phyloP scores from a whole-genome alignment of 2,329 filamentous ascomycete species.

The Xenoacremonium recifei region DNA sequence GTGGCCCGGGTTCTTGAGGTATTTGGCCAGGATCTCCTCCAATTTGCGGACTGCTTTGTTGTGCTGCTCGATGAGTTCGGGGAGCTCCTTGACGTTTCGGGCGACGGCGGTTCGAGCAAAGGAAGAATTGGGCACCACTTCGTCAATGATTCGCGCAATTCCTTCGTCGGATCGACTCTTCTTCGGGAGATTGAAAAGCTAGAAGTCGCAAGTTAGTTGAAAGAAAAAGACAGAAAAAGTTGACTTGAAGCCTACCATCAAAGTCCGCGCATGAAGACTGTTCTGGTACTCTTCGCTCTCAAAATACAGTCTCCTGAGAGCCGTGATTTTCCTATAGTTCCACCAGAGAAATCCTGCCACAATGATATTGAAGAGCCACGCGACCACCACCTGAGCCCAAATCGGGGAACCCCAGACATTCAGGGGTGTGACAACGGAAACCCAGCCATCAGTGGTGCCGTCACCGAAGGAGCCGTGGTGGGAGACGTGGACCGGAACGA shows the following conservation, averaged over 20 bases:
- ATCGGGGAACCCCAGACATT: slow-evolving; percentile 51
- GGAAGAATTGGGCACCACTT: slow-evolving; percentile 73
- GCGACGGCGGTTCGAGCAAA: slow-evolving; percentile 80
- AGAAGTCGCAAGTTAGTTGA: slow-evolving; percentile 17
- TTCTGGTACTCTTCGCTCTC: slow-evolving; percentile 83
- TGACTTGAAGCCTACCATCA: slow-evolving; percentile 51
- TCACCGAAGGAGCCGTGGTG: slow-evolving; percentile 31
- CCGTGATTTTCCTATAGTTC: slow-evolving; percentile 76
- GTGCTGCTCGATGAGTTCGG: slow-evolving; percentile 81
- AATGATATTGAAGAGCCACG: slow-evolving; percentile 69
- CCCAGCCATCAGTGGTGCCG: slow-evolving; percentile 40
- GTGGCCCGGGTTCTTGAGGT: slow-evolving; percentile 81
- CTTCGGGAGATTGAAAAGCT: slow-evolving; percentile 82
- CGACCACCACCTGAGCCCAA: slow-evolving; percentile 59
- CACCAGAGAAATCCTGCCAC: slow-evolving; percentile 82
- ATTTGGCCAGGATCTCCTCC: slow-evolving; percentile 82
- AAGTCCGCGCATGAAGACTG: slow-evolving; percentile 74
- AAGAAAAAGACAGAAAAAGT: background rate
- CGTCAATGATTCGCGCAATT: slow-evolving; percentile 78
- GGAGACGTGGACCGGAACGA: slow-evolving; percentile 77
- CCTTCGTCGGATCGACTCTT: slow-evolving; percentile 81
- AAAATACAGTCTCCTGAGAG: slow-evolving; percentile 75
- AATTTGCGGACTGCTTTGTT: slow-evolving; percentile 77
- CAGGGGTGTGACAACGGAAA: slow-evolving; percentile 59
- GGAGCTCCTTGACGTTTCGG: slow-evolving; percentile 88